Evolutionary conservation across 2,329 filamentous ascomycete genomes (phyloP).

Genomic region (Dactylellina sp.): DNA sequence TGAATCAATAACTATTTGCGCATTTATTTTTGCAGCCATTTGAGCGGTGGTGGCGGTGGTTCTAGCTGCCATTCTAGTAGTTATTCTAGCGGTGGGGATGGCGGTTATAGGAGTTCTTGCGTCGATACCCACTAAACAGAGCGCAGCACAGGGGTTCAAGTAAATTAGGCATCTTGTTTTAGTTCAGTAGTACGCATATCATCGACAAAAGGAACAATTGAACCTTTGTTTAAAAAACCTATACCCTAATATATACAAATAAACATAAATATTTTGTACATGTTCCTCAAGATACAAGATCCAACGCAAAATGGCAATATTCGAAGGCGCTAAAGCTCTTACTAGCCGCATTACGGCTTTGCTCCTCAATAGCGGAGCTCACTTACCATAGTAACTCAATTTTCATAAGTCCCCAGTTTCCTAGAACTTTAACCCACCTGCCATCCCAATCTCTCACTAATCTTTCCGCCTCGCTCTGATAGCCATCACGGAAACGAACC

Average conservation of each 20-base stretch:
- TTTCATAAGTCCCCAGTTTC: constrained; percentile 25
- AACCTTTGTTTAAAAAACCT: no score
- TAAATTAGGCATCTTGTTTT: background rate
- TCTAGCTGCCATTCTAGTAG: constrained; percentile 22
- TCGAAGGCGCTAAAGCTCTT: no score
- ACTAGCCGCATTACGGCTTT: no score
- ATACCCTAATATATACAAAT: background rate
- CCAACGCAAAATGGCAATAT: no score
- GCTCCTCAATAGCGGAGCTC: background rate
- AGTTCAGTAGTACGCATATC: no score
- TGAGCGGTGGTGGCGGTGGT: background rate
- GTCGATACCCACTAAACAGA: background rate
- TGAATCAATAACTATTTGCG: no score
- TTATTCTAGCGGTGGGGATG: no score
- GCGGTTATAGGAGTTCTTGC: background rate
- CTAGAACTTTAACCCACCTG: constrained; percentile 26
- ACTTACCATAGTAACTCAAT: constrained; percentile 45
- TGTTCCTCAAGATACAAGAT: no score
- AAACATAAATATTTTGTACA: no score
- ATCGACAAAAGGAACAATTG: no score
- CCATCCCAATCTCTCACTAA: constrained; percentile 50
- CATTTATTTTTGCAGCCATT: background rate
- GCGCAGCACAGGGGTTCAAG: background rate
- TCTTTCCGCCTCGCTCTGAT: constrained; percentile 41
- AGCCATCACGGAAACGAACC: constrained; percentile 34